These are phyloP conservation scores for Axilococcus clingmanii DNA, from an alignment of 139 green algal species.

Conservation along the genomic window DNA sequence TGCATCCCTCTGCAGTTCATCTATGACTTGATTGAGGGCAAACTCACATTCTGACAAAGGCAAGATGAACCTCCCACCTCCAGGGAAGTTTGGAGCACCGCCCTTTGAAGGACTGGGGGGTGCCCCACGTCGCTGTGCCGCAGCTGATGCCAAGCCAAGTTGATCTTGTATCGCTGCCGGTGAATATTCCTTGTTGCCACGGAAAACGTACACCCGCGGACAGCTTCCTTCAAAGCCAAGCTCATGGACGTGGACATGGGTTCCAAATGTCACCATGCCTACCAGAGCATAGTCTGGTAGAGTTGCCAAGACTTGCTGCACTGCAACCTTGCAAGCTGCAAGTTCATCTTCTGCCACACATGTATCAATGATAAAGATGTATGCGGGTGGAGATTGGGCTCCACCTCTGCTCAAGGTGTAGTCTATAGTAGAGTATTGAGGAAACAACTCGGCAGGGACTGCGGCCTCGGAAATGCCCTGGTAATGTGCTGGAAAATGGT, in stretches of 20 bases:
- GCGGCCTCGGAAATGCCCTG: slow-evolving; percentile 57
- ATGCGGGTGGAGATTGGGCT: slow-evolving; percentile 62
- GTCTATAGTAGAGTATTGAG: slow-evolving; percentile 92
- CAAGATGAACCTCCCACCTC: slow-evolving; percentile 53
- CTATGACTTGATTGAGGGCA: slow-evolving; percentile 69
- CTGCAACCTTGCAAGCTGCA: slow-evolving; percentile 52
- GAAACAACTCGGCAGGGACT: slow-evolving; percentile 93
- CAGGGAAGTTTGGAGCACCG: slow-evolving; percentile 10
- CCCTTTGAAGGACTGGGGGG: neutral
- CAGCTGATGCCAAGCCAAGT: slow-evolving; percentile 68
- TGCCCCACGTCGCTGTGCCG: slow-evolving; percentile 10
- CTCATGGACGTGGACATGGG: slow-evolving; percentile 96
- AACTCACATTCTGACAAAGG: slow-evolving; percentile 90
- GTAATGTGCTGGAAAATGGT: slow-evolving; percentile 97
- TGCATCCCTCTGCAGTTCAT: slow-evolving; percentile 80
- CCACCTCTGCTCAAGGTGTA: slow-evolving; percentile 68
- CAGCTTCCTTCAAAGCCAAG: slow-evolving; percentile 86
- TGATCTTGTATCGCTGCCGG: slow-evolving; percentile 38
- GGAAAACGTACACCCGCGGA: slow-evolving; percentile 88
- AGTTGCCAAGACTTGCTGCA: slow-evolving; percentile 65
- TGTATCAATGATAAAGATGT: slow-evolving; percentile 94
- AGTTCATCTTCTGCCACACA: slow-evolving; percentile 88
- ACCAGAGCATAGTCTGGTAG: slow-evolving; percentile 64
- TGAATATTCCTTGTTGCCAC: slow-evolving; percentile 83
- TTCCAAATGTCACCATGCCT: slow-evolving; percentile 92